Evolutionary conservation across 2,329 filamentous ascomycete genomes (phyloP), one percentile per base, ranked within the genome.

Genomic region (Microthyrium microscopicum): DNA sequence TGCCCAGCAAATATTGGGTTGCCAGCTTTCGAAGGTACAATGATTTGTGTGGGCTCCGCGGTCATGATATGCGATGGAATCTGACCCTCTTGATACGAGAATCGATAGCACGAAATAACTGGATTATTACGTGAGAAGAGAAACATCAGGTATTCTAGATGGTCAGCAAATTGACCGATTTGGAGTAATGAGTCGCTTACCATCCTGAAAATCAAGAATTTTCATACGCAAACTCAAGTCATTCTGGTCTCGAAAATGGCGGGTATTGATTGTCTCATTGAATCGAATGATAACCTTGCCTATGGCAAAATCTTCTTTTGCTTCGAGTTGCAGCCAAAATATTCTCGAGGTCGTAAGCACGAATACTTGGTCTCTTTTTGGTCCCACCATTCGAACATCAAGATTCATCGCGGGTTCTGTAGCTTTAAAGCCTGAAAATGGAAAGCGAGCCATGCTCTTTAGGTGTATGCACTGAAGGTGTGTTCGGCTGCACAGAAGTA

Each of bases 281-380:
- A n/a, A n/a, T n/a, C n/a, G n/a, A n/a, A n/a, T n/a, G 18, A 62
- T 42, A 27, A 60, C 47, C 11, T 45, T 43, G 9, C 40, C 52
- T 40, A 18, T 42, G 41, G 3, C 39, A 26, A 3, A 16, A 13
- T 26, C 25, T 46, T 19, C 39, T 35, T 30, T 42, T 44, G 15
- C 36, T 6, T 31, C 8, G 6, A 20, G 19, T 8, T 31, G 6
- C 2, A 25, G 13, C 54, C 67, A 59, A 21, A 64, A 53, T 1
- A 77, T 35, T 19, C 55, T 55, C 1, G 56, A 56, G 9, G 60
- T 62, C 1, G 73, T 80, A 28, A 80, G 52, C 7, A 79, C 53
- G 36, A 73, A 68, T 2, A 72, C 44, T n/a, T 68, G 61, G 18
- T 57, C 54, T 4, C 56, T 52, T 34, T 63, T 54, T 3, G 50